Percentiles rank a stretch among this genome's conserved stretches.
Conservation (phyloP, 75 land plant species). For the Isoetes taiwanensis region DNA sequence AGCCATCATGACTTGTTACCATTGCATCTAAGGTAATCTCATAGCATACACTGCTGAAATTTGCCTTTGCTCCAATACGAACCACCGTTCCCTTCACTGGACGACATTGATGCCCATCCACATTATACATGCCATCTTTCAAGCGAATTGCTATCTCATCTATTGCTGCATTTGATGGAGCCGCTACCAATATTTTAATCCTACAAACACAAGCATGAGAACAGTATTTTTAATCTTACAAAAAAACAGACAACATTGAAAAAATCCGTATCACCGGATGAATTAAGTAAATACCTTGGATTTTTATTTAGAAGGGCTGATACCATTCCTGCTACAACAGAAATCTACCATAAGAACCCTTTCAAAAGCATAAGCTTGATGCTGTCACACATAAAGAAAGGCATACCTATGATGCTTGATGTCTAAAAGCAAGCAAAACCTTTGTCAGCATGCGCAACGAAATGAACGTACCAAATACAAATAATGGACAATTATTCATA, state of each 20-base stretch:
- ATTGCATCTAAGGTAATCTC: background rate
- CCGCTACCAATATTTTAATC: constrained; percentile 12
- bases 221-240: background rate
- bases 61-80: constrained; percentile 10
- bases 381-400: background rate
- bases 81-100: constrained; percentile 10
- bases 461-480: background rate
- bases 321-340: constrained; percentile 15
- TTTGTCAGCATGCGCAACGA: background rate
- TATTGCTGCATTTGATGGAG: constrained; percentile 24
- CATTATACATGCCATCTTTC: constrained; percentile 12
- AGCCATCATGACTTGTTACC: background rate
- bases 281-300: constrained; percentile 8
- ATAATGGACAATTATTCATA: constrained; percentile 5
- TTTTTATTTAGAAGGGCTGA: constrained; percentile 13
- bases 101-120: constrained; percentile 9
- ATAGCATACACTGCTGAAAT: background rate
- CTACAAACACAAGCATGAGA: constrained; percentile 1
- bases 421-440: background rate
- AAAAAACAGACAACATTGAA: background rate
- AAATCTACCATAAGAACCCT: background rate
- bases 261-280: background rate
- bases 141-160: constrained; percentile 15
- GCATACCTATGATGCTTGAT: background rate
- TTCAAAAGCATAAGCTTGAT: background rate